A percentile compares a stretch with the other conserved stretches of the same genome.
Conservation (phyloP, 345 rosid genomes). For the Chamaenerion angustifolium region DNA sequence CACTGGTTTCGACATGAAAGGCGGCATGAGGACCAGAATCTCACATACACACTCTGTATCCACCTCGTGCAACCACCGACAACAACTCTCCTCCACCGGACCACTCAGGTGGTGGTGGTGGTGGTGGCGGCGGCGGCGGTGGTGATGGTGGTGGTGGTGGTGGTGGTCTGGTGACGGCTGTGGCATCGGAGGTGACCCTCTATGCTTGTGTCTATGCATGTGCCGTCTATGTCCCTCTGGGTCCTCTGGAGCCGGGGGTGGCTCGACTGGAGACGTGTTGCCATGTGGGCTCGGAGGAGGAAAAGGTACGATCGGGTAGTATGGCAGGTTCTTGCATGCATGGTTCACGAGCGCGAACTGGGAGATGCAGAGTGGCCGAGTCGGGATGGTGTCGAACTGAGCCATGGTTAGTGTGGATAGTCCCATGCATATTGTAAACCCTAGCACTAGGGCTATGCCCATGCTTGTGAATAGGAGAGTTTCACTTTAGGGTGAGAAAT, state of each 20-base stretch:
- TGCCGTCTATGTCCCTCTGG: conserved; percentile 6
- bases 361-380: conserved; percentile 43
- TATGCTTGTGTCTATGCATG: conserved; percentile 1
- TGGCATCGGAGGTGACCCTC: conserved; percentile 6
- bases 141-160: conserved; percentile 17
- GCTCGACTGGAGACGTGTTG: conserved; percentile 7
- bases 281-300: conserved; percentile 14
- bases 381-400: no score
- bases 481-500: no score
- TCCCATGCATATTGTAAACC: no score
- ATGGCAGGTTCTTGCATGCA: conserved; percentile 40
- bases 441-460: no score
- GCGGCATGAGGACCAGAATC: conserved; percentile 54
- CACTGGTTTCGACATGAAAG: conserved; percentile 47
- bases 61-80: conserved; percentile 59
- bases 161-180: conserved; percentile 3
- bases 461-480: no score
- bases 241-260: conserved; percentile 6
- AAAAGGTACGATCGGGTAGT: conserved; percentile 11
- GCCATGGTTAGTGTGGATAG: no score
- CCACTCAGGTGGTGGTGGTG: conserved; percentile 14
- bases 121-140: conserved; percentile 10
- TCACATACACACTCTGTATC: conserved; percentile 74
- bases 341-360: conserved; percentile 54
- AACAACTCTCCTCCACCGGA: conserved; percentile 36